Conservation (phyloP, 2,329 filamentous ascomycete genomes). For the Aspergillus carbonarius region DNA sequence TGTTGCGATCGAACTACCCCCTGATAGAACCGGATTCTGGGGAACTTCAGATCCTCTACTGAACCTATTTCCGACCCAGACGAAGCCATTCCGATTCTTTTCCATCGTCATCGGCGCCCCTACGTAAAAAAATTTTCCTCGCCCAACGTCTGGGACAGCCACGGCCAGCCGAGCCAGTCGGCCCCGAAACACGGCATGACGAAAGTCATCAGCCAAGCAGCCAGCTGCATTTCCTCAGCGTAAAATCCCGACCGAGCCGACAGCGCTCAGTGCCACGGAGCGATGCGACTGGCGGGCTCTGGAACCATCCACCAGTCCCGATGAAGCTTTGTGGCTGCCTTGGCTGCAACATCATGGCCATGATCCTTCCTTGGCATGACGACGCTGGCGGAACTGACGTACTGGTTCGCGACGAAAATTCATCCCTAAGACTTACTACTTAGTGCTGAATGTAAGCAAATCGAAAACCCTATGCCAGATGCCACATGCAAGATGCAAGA, state of each 20-base stretch:
- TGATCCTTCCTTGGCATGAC: not conserved
- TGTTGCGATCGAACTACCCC: not conserved
- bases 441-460: not conserved
- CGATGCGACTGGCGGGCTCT: slow-evolving; percentile 6
- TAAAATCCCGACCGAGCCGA: slow-evolving; percentile 16
- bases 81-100: not conserved
- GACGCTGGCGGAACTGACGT: not conserved
- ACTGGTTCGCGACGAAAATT: not conserved
- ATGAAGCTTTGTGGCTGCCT: slow-evolving; percentile 13
- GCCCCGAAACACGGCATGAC: slow-evolving; percentile 7
- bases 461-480: not conserved
- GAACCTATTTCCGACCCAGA: not conserved
- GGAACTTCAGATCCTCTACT: not conserved
- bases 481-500: not conserved
- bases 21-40: not conserved
- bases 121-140: not conserved
- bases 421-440: not conserved
- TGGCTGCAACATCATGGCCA: not conserved
- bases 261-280: slow-evolving; percentile 8
- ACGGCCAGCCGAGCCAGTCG: slow-evolving; percentile 7
- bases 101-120: not conserved
- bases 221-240: not conserved
- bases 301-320: slow-evolving; percentile 8
- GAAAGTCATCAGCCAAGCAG: not conserved
- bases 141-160: not conserved